phyloP scores from a whole-genome alignment of 495 filamentous ascomycete genomes.

The Sporormia fimetaria region DNA sequence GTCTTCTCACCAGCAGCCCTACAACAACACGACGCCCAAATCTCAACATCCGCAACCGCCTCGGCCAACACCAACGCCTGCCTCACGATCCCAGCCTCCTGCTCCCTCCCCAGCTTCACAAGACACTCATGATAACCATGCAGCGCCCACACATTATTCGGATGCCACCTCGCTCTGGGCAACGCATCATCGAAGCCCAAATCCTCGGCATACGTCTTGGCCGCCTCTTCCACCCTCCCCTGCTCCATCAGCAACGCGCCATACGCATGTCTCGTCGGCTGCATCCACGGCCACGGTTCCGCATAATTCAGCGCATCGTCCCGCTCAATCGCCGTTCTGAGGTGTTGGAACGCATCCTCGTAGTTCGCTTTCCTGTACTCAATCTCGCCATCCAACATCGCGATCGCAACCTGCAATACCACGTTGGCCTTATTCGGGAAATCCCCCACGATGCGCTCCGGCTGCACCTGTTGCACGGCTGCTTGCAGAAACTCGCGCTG shows the following conservation, averaged over 20 bases:
- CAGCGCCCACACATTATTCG: slow-evolving; percentile 57
- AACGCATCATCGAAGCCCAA: slow-evolving; percentile 46
- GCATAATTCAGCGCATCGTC: slow-evolving; percentile 51
- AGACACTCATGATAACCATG: slow-evolving; percentile 58
- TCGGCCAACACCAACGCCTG: slow-evolving; percentile 40
- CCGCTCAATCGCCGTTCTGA: slow-evolving; percentile 41
- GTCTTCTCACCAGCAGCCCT: no score
- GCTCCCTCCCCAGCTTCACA: slow-evolving; percentile 36
- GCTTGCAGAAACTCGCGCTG: slow-evolving; percentile 38
- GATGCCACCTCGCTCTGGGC: slow-evolving; percentile 48
- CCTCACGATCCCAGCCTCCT: slow-evolving; percentile 41
- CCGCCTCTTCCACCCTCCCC: slow-evolving; percentile 43
- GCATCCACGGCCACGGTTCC: slow-evolving; percentile 46
- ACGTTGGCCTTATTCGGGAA: slow-evolving; percentile 55
- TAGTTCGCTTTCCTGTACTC: slow-evolving; percentile 50
- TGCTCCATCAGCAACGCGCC: slow-evolving; percentile 55
- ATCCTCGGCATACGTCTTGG: slow-evolving; percentile 48
- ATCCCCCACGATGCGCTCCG: slow-evolving; percentile 39
- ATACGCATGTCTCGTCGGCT: slow-evolving; percentile 49
- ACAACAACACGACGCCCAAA: slow-evolving; percentile 53
- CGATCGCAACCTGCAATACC: slow-evolving; percentile 45
- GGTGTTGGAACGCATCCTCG: slow-evolving; percentile 43
- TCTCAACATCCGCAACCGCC: slow-evolving; percentile 47
- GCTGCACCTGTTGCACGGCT: slow-evolving; percentile 38
- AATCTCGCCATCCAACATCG: slow-evolving; percentile 60